Base-by-base conservation (phyloP, 352 stramenopile species). In the Pythium phragmitis region DNA sequence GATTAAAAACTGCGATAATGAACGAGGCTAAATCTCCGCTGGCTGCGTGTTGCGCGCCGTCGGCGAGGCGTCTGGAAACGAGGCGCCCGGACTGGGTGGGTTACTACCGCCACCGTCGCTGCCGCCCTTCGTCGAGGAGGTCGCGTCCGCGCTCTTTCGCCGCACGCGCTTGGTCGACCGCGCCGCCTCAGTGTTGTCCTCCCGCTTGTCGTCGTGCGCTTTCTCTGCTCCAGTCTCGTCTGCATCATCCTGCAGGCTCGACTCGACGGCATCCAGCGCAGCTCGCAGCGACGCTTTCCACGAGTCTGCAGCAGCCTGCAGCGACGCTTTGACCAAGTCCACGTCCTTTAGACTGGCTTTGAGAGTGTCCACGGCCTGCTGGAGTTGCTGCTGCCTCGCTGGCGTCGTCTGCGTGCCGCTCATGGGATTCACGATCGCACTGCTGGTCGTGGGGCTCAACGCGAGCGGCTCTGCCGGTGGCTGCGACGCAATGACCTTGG, bases 401-500 rank as follows among this genome's bases (percentile, higher is more conserved):
- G 9, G 46, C 11, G 30, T 33, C 46, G n/a, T 33, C 21, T 33
- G 19, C 21, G 21, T n/a, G 33, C 8, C 1, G 12, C 28, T 23
- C 11, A 17, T 52, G 12, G 23, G 17, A 19, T 9, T 33, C 12
- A 23, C 9, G 23, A 21, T 21, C 12, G 28, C 16, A 4, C 9
- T 28, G 5, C 17, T 26, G 7, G n/a, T 14, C 17, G n/a, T 9
- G 17, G 9, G 7, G 28, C 7, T 50, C n/a, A 30, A 26, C 21
- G 12, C 47, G 26, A 37, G 48, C 53, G 39, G 53, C 53, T 19
- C 42, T 9, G n/a, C n/a, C 34, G 51, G 51, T 34, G 54, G 19
- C 19, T 39, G 54, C 54, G 54, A 39, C 13, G 13, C 55, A 9
- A 61, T 54, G 17, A 30, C 42, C 43, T 41, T 30, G 7, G 30